phyloP scores from a whole-genome alignment of 768 basidiomycete species.

The Kwoniella europaea region DNA sequence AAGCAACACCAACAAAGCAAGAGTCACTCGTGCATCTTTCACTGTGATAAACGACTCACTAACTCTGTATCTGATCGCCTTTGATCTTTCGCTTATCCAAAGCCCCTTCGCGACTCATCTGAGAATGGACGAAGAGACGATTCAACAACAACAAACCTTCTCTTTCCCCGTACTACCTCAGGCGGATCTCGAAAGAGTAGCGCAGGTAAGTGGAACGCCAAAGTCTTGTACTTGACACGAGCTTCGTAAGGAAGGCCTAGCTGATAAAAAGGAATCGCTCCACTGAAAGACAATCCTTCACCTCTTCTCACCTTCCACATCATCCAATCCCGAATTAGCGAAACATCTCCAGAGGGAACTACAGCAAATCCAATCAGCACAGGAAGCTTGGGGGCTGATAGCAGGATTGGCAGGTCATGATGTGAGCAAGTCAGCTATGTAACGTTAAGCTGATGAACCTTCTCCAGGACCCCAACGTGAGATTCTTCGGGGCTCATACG shows the following conservation, averaged over 20 bases:
- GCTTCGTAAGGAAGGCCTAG: neutral
- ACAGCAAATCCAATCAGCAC: constrained; percentile 43
- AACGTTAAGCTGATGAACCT: neutral
- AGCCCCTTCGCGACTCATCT: neutral
- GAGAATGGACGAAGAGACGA: constrained; percentile 7
- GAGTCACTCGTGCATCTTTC: neutral
- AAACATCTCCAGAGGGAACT: constrained; percentile 51
- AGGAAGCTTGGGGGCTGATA: constrained; percentile 56
- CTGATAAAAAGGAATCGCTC: neutral
- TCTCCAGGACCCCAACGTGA: constrained; percentile 73
- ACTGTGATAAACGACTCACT: too few species aligned
- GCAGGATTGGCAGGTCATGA: constrained; percentile 48
- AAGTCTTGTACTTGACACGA: neutral
- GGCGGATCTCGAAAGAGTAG: constrained; percentile 46
- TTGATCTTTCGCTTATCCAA: too few species aligned
- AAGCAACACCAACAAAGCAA: neutral
- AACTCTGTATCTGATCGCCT: too few species aligned
- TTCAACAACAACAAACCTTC: constrained; percentile 4
- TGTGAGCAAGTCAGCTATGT: constrained; percentile 27
- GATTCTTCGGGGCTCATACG: constrained; percentile 94
- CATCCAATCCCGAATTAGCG: constrained; percentile 42
- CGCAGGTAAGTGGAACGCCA: constrained; percentile 31
- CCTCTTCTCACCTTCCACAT: constrained; percentile 46
- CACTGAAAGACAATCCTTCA: constrained; percentile 49
- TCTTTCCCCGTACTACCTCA: constrained; percentile 46